phyloP scores from a whole-genome alignment of 1,284 basidiomycete genomes.

The Moesziomyces antarcticus region DNA sequence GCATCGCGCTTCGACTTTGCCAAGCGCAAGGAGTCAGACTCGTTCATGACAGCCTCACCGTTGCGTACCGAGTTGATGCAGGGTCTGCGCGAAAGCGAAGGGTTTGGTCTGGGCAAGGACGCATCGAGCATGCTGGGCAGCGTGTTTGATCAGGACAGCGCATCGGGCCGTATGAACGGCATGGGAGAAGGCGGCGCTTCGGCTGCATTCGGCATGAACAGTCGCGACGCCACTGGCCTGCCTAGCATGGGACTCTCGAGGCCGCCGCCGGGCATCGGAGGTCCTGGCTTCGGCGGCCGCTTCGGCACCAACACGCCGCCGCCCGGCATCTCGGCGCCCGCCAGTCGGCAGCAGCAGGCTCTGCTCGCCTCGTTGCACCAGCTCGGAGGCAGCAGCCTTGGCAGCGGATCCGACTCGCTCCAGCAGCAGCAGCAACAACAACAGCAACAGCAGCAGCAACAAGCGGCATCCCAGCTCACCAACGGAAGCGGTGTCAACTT shows the following conservation, averaged over 20 bases:
- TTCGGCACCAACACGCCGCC: constrained; percentile 48
- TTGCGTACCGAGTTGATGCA: constrained; percentile 42
- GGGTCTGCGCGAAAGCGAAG: constrained; percentile 19
- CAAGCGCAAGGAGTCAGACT: constrained; percentile 55
- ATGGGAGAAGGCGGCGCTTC: constrained; percentile 33
- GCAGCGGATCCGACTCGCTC: constrained; percentile 14
- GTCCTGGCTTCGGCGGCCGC: constrained; percentile 33
- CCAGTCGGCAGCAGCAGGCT: constrained; percentile 51
- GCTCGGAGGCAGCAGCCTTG: constrained; percentile 20
- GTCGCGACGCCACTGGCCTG: constrained; percentile 33
- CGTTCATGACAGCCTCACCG: constrained; percentile 40
- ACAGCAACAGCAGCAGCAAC: constrained; percentile 17
- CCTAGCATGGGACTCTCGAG: constrained; percentile 39
- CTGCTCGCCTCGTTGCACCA: constrained; percentile 48
- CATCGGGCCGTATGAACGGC: constrained; percentile 16
- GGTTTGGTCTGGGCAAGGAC: constrained; percentile 38
- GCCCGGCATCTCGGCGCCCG: constrained; percentile 39
- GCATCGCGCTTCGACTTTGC: constrained; percentile 62
- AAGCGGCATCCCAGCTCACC: constrained; percentile 12
- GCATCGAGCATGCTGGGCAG: constrained; percentile 51
- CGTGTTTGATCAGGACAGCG: constrained; percentile 51
- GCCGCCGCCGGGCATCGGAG: constrained; percentile 41
- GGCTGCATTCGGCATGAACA: constrained; percentile 26
- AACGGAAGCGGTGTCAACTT: constrained; percentile 41
- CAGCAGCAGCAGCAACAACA: constrained; percentile 42